Evolutionary conservation across 768 basidiomycete genomes (phyloP).

Genomic region (Trametes cingulata): DNA sequence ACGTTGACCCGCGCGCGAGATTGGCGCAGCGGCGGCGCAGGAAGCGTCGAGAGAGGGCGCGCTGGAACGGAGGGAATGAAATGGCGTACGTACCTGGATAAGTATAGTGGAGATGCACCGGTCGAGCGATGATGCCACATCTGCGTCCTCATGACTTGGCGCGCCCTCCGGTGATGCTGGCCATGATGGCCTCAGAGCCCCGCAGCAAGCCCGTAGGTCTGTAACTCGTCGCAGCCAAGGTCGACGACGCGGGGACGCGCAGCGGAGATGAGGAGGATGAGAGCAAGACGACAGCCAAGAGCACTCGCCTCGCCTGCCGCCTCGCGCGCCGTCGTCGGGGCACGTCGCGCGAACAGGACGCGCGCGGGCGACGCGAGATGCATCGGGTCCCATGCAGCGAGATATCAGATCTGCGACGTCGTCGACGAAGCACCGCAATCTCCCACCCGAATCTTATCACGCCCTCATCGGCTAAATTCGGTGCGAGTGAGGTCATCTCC

Average conservation of each 20-base stretch:
- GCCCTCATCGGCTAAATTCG: slow-evolving; percentile 10
- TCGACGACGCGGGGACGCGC: too few relatives aligned
- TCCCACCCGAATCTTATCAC: slow-evolving; percentile 12
- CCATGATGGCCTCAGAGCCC: neutral
- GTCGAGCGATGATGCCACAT: neutral
- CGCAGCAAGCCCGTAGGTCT: neutral
- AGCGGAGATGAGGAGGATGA: too few relatives aligned
- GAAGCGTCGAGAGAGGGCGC: neutral
- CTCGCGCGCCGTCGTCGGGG: too few relatives aligned
- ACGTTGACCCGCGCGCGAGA: too few relatives aligned
- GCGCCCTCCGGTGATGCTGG: neutral
- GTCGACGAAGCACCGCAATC: neutral
- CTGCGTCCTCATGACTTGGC: neutral
- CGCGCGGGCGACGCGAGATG: neutral
- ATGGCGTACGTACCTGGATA: neutral
- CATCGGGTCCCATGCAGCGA: neutral
- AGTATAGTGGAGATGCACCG: neutral
- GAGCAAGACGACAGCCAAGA: too few relatives aligned
- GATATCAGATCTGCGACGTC: slow-evolving; percentile 10
- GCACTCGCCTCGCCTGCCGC: too few relatives aligned
- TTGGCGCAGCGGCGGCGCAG: too few relatives aligned
- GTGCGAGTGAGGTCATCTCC: slow-evolving; percentile 17
- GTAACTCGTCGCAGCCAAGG: neutral
- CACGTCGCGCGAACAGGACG: neutral
- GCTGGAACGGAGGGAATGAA: neutral